Evolutionary conservation across 2,329 filamentous ascomycete genomes (phyloP), one percentile per base, ranked within the genome.

Genomic region (Leptographium wingfieldii): DNA sequence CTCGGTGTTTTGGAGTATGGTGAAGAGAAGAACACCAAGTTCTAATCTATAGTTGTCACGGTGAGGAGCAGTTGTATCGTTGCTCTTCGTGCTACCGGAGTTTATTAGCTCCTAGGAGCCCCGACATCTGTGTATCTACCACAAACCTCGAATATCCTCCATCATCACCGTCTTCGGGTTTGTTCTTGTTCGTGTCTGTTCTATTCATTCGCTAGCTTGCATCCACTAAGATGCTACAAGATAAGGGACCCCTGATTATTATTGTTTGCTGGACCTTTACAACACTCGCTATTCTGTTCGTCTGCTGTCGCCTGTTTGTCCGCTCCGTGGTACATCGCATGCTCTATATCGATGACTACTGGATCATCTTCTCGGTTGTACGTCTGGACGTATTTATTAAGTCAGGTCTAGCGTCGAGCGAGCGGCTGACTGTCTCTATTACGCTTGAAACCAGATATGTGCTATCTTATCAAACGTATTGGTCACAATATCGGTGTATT

Each of bases 241-340:
- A 57, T 31, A 57, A 57, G 25, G 56, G 56, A 3, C 56, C 56
- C 1, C 35, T 57, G 43, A 57, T 57, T 14, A 14, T 57, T n/a
- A 14, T 29, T 6, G 43, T 57, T 12, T 57, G 56, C n/a, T 57
- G 56, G 56, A 29, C 35, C 16, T 57, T 57, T 38, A 57, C 56
- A 19, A 4, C 56, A 16, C 31, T 57, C 3, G 31, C 43, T 29
- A 27, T 51, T 12, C 19, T 57, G 3, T 57, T 57, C 33, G 56
- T 57, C 12, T 11, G 7, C 7, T 12, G 19, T 25, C 56, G 56
- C 7, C 5, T 57, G 3, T 51, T 57, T 16, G 43, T 49, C 19
- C 56, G 56, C 14, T 35, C 43, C 10, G 46, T 49, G 10, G 56
- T 57, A 5, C 56, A 57, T n/a, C 56, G 56, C 31, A 27, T 29